These are phyloP conservation scores for Dittrichia graveolens DNA, from an alignment of 129 eudicot genomes.

Conservation along the genomic window DNA sequence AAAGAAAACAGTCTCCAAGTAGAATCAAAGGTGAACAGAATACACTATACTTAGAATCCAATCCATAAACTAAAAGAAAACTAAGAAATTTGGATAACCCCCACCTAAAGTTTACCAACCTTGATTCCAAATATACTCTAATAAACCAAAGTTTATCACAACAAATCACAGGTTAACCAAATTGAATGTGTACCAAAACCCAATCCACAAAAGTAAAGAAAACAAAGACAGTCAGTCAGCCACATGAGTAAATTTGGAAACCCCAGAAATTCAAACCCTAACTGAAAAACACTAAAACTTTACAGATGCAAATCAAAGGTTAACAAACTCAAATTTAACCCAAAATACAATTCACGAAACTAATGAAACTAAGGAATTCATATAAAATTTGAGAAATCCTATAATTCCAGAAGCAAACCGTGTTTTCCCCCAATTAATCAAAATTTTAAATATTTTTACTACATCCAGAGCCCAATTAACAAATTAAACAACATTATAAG, in stretches of 20 bases:
- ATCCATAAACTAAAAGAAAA: too few relatives aligned
- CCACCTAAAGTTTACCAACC: neutral
- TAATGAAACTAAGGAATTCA: neutral
- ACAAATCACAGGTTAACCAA: neutral
- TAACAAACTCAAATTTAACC: constrained; percentile 1
- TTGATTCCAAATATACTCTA: neutral
- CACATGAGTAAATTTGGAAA: neutral
- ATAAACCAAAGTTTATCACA: neutral
- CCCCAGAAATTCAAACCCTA: neutral
- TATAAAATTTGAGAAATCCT: neutral
- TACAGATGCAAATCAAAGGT: neutral
- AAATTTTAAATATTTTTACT: neutral
- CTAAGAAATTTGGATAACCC: neutral
- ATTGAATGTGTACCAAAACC: neutral
- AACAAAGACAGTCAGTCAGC: too few relatives aligned
- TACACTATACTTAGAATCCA: too few relatives aligned
- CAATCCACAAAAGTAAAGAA: too few relatives aligned
- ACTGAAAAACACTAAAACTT: neutral
- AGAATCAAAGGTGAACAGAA: too few relatives aligned
- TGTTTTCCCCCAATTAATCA: constrained; percentile 18
- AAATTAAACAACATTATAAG: constrained; percentile 10
- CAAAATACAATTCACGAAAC: constrained; percentile 8
- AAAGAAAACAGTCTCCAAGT: too few relatives aligned
- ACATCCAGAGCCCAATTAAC: constrained; percentile 29
- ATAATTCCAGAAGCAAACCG: neutral